phyloP scores from a whole-genome alignment of 768 basidiomycete genomes.

The Podaxis sp. region DNA sequence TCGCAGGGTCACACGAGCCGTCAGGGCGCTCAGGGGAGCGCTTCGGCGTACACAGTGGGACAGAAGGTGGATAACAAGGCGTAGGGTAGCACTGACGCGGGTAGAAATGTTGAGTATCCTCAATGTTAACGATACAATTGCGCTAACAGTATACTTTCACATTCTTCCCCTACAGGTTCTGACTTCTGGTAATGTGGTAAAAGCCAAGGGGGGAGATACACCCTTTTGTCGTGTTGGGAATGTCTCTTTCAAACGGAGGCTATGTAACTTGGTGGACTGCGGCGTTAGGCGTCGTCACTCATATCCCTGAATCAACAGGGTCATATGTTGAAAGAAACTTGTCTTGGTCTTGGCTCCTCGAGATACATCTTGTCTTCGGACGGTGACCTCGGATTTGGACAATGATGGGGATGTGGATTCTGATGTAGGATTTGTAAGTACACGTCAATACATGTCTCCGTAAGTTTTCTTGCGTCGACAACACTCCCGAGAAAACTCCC shows the following conservation, averaged over 20 bases:
- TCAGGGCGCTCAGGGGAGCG: too few relatives aligned
- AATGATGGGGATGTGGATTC: not conserved
- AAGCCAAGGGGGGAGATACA: not conserved
- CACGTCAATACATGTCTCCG: not conserved
- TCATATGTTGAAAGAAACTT: not conserved
- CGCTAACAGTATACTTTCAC: not conserved
- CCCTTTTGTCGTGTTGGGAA: not conserved
- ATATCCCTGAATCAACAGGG: not conserved
- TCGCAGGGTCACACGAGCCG: too few relatives aligned
- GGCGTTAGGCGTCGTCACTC: not conserved
- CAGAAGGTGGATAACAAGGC: not conserved
- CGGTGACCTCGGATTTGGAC: not conserved
- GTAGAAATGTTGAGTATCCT: not conserved
- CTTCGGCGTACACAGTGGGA: too few relatives aligned
- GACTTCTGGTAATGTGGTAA: not conserved
- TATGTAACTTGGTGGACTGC: not conserved
- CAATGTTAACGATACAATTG: not conserved
- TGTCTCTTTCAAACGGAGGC: too few relatives aligned
- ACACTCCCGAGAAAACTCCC: not conserved
- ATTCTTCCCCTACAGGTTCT: not conserved
- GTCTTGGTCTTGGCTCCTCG: not conserved
- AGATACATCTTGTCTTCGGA: not conserved
- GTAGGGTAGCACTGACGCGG: conserved; percentile 1
- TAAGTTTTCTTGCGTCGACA: not conserved
- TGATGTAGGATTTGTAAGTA: not conserved